Percentiles rank a stretch among this genome's conserved stretches.
These are phyloP conservation scores for Sphagnum contortum DNA, from an alignment of 225 moss, liverwort and hornwort genomes.

Conservation along the genomic window DNA sequence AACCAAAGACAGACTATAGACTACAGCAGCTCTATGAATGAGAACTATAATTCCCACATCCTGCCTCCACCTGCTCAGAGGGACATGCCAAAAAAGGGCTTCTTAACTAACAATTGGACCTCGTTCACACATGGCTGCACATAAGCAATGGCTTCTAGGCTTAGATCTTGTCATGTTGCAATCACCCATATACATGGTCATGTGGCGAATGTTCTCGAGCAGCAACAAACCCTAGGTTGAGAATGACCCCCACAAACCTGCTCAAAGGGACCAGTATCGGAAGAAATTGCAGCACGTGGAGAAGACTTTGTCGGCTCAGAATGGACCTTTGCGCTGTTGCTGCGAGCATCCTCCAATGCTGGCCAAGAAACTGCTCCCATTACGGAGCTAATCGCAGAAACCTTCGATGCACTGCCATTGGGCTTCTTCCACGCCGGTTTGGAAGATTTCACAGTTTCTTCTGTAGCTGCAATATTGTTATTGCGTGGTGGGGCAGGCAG, in stretches of 20 bases:
- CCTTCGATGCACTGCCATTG: conserved; percentile 31
- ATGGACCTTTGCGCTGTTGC: conserved; percentile 45
- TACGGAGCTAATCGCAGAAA: conserved; percentile 54
- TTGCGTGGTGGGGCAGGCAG: conserved; percentile 8
- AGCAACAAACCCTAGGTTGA: no score
- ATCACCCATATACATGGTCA: no score
- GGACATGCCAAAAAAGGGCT: no score
- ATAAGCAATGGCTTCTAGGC: no score
- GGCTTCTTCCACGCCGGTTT: conserved; percentile 96
- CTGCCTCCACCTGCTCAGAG: no score
- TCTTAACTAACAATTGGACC: no score
- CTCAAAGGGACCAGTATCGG: conserved; percentile 41
- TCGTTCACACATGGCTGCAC: no score
- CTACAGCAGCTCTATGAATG: no score
- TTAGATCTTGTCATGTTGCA: no score
- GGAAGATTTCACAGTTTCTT: conserved; percentile 46
- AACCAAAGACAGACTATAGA: no score
- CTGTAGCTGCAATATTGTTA: conserved; percentile 9
- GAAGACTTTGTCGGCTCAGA: conserved; percentile 30
- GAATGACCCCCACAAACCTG: conserved; percentile 19
- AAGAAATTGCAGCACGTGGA: conserved; percentile 7
- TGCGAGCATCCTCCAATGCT: conserved; percentile 76
- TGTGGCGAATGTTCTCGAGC: no score
- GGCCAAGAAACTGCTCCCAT: conserved; percentile 98
- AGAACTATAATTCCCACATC: no score